Percentiles rank a stretch among this genome's conserved stretches.
Conservation (phyloP, 495 filamentous ascomycete species). For the Pseudotulostoma volvatum region DNA sequence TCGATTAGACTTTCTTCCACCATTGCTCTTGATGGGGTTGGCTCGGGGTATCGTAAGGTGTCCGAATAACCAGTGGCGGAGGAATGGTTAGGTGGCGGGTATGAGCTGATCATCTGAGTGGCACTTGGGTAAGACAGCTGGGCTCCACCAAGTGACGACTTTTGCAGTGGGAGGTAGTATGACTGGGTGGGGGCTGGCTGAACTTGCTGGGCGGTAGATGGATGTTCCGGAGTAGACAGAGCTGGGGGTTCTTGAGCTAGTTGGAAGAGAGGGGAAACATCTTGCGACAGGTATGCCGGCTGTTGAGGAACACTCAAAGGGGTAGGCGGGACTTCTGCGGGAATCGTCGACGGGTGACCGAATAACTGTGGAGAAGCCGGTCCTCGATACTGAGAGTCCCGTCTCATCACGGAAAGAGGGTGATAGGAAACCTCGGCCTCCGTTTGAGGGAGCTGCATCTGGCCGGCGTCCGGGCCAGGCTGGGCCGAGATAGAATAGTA, state of each 20-base stretch:
- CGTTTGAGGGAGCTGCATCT: conserved; percentile 9
- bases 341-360: neutral
- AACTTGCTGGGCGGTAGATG: conserved; percentile 10
- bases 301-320: conserved; percentile 16
- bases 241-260: conserved; percentile 12
- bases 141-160: conserved; percentile 28
- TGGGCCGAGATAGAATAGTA: conserved; percentile 16
- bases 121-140: conserved; percentile 24
- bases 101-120: conserved; percentile 28
- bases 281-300: conserved; percentile 13
- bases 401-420: conserved; percentile 10
- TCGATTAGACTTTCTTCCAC: conserved; percentile 91
- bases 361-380: conserved; percentile 6
- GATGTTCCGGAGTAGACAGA: conserved; percentile 13
- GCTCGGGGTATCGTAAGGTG: conserved; percentile 29
- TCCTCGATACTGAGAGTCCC: conserved; percentile 19
- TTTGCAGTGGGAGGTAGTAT: conserved; percentile 25
- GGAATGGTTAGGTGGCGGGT: conserved; percentile 28
- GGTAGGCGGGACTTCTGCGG: conserved; percentile 1
- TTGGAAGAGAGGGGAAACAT: conserved; percentile 15
- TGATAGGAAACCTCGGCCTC: conserved; percentile 20
- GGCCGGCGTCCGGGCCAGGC: conserved; percentile 10
- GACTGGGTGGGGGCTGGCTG: conserved; percentile 19
- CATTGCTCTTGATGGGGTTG: conserved; percentile 31
- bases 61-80: conserved; percentile 47